phyloP scores from a whole-genome alignment of 164 flowering plant species.

The Protea cynaroides region DNA sequence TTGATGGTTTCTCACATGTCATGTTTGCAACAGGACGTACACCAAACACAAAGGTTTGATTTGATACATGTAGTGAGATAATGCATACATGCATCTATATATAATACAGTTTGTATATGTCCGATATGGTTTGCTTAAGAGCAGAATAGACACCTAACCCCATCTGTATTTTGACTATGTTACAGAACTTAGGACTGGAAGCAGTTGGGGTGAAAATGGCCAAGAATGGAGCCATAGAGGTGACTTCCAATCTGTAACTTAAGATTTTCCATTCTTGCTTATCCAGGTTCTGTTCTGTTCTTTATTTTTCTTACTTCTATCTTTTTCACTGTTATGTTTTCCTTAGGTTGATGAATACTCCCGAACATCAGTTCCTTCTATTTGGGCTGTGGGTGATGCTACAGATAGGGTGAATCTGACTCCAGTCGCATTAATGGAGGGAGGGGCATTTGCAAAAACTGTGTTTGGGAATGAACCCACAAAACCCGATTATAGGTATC shows the following conservation, averaged over 20 bases:
- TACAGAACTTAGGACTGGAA: conserved; percentile 86
- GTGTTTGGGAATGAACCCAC: conserved; percentile 79
- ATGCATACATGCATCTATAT: too few species aligned
- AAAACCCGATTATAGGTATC: conserved; percentile 74
- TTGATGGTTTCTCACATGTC: conserved; percentile 91
- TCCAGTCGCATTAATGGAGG: conserved; percentile 99
- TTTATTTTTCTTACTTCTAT: background rate
- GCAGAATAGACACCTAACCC: background rate
- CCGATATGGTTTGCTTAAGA: background rate
- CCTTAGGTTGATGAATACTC: conserved; percentile 91
- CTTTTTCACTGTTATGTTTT: conserved; percentile 4
- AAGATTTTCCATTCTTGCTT: conserved; percentile 1
- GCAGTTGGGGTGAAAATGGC: conserved; percentile 65
- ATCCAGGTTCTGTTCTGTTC: background rate
- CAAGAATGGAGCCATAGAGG: conserved; percentile 90
- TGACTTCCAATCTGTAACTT: conserved; percentile 13
- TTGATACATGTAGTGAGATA: background rate
- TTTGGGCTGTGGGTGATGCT: conserved; percentile 99
- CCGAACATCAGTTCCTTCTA: conserved; percentile 81
- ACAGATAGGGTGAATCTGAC: conserved; percentile 91
- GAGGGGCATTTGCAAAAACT: conserved; percentile 85
- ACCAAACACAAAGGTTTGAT: conserved; percentile 85
- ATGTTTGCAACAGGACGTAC: conserved; percentile 99
- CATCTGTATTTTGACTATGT: conserved; percentile 3
- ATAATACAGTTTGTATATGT: too few species aligned